A percentile compares a stretch with the other conserved stretches of the same genome.
These are phyloP conservation scores for Rhodamnia rubescens DNA, from an alignment of 345 rosid species.

Conservation along the genomic window DNA sequence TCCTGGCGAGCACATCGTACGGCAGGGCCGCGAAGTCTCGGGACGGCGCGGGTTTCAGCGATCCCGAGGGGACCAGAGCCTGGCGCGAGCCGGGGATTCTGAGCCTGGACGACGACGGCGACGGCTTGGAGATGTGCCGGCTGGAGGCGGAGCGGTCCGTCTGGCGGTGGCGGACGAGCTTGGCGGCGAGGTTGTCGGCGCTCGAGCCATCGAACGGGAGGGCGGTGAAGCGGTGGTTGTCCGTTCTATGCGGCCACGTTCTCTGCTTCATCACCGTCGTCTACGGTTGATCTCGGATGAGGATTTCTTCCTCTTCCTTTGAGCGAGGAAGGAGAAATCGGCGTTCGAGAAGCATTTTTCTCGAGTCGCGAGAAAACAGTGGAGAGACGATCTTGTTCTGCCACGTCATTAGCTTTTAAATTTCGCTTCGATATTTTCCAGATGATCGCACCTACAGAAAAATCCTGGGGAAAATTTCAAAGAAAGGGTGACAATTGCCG, in stretches of 20 bases:
- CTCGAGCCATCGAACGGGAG: not conserved
- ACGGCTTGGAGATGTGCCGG: not conserved
- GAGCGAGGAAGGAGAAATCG: not conserved
- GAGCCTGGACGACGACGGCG: not conserved
- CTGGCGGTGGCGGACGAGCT: not conserved
- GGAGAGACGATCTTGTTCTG: not conserved
- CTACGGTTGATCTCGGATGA: not conserved
- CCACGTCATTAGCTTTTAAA: not conserved
- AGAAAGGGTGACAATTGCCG: too few species aligned
- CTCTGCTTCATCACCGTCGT: not conserved
- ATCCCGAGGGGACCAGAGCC: not conserved
- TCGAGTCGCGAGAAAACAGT: not conserved
- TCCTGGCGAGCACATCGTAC: conserved; percentile 44
- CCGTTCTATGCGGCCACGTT: not conserved
- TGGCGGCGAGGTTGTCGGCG: conserved; percentile 3
- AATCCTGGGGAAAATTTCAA: too few species aligned
- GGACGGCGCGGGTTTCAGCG: not conserved
- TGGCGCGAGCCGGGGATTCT: not conserved
- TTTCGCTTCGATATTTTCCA: not conserved
- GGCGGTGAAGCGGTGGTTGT: not conserved
- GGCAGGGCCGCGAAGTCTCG: conserved; percentile 69
- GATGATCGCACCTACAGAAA: too few species aligned
- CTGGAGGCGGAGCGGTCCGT: not conserved
- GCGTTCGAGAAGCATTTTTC: not conserved
- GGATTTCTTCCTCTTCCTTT: not conserved